phyloP scores from a whole-genome alignment of 2,329 filamentous ascomycete genomes.

The Aspergillus eucalypticola region DNA sequence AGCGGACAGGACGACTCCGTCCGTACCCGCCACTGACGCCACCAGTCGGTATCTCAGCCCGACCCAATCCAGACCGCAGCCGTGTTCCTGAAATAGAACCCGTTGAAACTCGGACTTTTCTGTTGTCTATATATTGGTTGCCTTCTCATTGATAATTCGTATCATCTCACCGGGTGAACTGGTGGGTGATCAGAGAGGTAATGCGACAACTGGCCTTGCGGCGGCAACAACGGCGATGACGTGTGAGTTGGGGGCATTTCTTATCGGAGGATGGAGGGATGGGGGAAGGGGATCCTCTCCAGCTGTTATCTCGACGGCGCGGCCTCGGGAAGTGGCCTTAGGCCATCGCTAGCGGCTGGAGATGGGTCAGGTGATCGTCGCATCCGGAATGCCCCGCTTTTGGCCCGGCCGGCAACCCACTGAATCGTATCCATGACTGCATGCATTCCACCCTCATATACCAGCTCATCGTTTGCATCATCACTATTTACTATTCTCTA shows the following conservation, averaged over 20 bases:
- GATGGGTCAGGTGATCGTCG: conserved; percentile 27
- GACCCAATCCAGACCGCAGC: conserved; percentile 2
- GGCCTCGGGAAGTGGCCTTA: conserved; percentile 13
- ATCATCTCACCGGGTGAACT: background rate
- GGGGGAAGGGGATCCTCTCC: conserved; percentile 3
- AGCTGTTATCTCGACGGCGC: conserved; percentile 4
- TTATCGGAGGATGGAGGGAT: background rate
- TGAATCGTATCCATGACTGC: background rate
- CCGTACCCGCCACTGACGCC: conserved; percentile 29
- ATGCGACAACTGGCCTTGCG: background rate
- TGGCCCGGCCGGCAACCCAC: background rate
- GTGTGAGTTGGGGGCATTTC: conserved; percentile 14
- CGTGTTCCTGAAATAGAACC: conserved; percentile 4
- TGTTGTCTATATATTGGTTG: background rate
- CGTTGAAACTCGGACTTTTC: background rate
- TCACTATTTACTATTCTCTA: background rate
- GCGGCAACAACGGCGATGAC: conserved; percentile 16
- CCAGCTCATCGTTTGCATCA: background rate
- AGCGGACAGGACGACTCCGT: conserved; percentile 15
- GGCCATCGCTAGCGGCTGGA: background rate
- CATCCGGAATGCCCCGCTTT: conserved; percentile 16
- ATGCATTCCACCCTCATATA: background rate
- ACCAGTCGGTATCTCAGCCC: conserved; percentile 19
- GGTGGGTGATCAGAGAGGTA: background rate
- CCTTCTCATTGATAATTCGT: no score